A percentile compares a stretch with the other conserved stretches of the same genome.
Conservation (phyloP, 495 filamentous ascomycete genomes). For the Neurospora sp. region DNA sequence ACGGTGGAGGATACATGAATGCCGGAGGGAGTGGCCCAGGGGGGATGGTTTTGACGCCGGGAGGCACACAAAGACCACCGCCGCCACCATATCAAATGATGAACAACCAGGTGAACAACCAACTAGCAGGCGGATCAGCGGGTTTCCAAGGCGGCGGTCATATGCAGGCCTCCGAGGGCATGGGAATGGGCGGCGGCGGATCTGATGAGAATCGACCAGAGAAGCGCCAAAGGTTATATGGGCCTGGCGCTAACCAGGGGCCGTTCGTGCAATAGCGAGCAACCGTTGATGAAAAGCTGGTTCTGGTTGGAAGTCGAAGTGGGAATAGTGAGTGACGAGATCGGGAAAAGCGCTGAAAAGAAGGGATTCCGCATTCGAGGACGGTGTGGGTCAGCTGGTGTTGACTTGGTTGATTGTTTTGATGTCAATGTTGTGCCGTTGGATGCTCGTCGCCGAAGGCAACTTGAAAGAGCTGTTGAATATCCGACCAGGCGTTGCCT, state of each 20-base stretch:
- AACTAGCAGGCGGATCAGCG: constrained; percentile 11
- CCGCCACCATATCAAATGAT: neutral
- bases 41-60: constrained; percentile 36
- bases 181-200: constrained; percentile 3
- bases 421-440: neutral
- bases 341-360: neutral
- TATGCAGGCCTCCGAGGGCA: constrained; percentile 16
- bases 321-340: neutral
- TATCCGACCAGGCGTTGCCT: neutral
- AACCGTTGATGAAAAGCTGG: neutral
- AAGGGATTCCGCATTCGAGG: neutral
- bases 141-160: constrained; percentile 12
- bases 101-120: neutral
- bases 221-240: constrained; percentile 31
- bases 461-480: neutral
- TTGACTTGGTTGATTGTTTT: neutral
- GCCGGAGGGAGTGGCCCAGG: constrained; percentile 26
- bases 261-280: constrained; percentile 11
- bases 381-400: neutral
- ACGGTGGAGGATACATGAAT: constrained; percentile 29
- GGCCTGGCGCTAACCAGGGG: constrained; percentile 17
- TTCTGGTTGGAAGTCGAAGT: neutral
- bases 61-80: constrained; percentile 24
- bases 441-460: neutral
- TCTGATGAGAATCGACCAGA: constrained; percentile 22